Conservation (phyloP, 2,329 filamentous ascomycete species). For the Sclerotinia minor region DNA sequence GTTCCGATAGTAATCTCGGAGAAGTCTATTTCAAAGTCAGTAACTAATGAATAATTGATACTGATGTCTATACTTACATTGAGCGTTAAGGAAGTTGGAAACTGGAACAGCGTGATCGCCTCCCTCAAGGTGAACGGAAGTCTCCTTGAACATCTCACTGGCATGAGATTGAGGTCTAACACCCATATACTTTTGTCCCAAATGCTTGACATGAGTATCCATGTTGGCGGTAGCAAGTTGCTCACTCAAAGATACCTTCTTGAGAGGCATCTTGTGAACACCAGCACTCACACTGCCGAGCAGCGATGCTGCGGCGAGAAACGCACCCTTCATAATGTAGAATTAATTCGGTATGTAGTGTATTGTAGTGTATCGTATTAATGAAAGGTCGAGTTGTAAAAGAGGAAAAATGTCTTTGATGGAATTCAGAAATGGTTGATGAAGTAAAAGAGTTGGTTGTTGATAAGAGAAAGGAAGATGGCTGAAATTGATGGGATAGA, state of each 20-base stretch:
- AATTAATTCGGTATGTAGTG: constrained; percentile 28
- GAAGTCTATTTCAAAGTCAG: constrained; percentile 67
- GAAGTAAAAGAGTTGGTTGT: constrained; percentile 30
- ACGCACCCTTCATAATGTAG: constrained; percentile 76
- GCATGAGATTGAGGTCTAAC: constrained; percentile 67
- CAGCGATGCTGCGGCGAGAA: constrained; percentile 72
- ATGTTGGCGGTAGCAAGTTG: constrained; percentile 87
- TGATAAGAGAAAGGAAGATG: constrained; percentile 23
- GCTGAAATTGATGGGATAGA: constrained; percentile 1
- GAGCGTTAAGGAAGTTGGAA: constrained; percentile 97
- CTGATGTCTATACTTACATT: constrained; percentile 65
- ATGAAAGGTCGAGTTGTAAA: constrained; percentile 25
- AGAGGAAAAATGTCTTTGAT: constrained; percentile 23
- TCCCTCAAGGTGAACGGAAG: constrained; percentile 60
- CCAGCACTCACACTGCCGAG: constrained; percentile 80
- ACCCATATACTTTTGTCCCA: constrained; percentile 97
- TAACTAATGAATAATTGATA: not conserved
- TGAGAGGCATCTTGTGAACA: constrained; percentile 94
- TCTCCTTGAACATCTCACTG: constrained; percentile 78
- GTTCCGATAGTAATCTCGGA: constrained; percentile 92
- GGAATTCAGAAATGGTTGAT: constrained; percentile 33
- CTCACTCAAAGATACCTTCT: constrained; percentile 90
- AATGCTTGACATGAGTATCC: constrained; percentile 74
- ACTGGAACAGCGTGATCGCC: constrained; percentile 80
- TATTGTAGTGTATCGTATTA: not conserved